Evolutionary conservation across 1,284 basidiomycete genomes (phyloP).

Genomic region (Volvariella volvacea): DNA sequence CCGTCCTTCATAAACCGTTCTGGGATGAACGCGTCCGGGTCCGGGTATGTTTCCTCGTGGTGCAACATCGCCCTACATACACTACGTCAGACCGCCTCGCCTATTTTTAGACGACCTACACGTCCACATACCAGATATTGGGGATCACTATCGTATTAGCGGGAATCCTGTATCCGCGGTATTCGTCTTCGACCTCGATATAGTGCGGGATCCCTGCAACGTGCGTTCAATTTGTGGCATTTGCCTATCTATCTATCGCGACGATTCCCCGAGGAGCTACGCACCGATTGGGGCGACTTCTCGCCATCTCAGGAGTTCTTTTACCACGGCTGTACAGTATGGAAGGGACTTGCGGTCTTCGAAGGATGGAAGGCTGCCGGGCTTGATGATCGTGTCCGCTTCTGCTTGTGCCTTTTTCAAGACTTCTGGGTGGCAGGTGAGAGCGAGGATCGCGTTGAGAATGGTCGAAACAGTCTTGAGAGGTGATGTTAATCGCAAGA

Average conservation of each 20-base stretch:
- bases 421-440: no score
- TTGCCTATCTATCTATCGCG: no score
- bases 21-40: conserved; percentile 32
- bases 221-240: no score
- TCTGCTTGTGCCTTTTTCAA: conserved; percentile 31
- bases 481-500: no score
- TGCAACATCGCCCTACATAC: conserved; percentile 34
- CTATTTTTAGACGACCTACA: no score
- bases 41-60: conserved; percentile 27
- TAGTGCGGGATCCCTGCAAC: conserved; percentile 15
- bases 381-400: conserved; percentile 29
- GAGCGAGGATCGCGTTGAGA: no score
- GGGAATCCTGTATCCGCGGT: conserved; percentile 19
- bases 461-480: no score
- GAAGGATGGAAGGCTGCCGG: conserved; percentile 27
- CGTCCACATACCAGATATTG: conserved; percentile 12
- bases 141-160: conserved; percentile 14
- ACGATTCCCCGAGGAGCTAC: no score
- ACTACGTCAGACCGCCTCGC: no score
- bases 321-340: conserved; percentile 29
- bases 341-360: conserved; percentile 27
- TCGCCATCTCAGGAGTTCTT: conserved; percentile 32
- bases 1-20: conserved; percentile 29
- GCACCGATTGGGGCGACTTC: conserved; percentile 20
- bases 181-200: conserved; percentile 17